Evolutionary conservation across 768 basidiomycete genomes (phyloP).

Genomic region (Cystobasidium ongulense): DNA sequence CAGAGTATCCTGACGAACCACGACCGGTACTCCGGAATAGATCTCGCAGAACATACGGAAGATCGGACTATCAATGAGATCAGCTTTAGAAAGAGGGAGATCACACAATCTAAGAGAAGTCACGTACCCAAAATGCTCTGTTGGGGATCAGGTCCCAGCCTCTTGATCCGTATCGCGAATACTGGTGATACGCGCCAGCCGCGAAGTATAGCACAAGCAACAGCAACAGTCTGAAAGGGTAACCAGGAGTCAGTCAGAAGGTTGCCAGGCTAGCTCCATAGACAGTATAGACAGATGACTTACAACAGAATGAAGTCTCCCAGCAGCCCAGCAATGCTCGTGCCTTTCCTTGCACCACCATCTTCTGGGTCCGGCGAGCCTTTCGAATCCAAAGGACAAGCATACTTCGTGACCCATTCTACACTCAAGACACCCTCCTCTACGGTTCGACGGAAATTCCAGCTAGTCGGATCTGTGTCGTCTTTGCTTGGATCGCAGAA

Average conservation of each 20-base stretch:
- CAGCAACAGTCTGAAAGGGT: slow-evolving; percentile 53
- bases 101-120: background rate
- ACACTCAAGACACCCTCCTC: slow-evolving; percentile 17
- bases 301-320: slow-evolving; percentile 83
- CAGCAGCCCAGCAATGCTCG: slow-evolving; percentile 52
- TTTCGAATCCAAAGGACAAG: background rate
- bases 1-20: slow-evolving; percentile 18
- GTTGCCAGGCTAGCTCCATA: too few species aligned
- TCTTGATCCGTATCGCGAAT: slow-evolving; percentile 73
- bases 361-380: background rate
- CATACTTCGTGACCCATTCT: slow-evolving; percentile 19
- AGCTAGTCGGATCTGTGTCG: slow-evolving; percentile 9
- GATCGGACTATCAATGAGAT: background rate
- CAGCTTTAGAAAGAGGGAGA: background rate
- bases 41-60: slow-evolving; percentile 21
- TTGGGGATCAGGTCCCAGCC: slow-evolving; percentile 57
- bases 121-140: slow-evolving; percentile 26
- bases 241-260: background rate
- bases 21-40: slow-evolving; percentile 16
- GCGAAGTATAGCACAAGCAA: slow-evolving; percentile 63
- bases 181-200: slow-evolving; percentile 78
- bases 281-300: slow-evolving; percentile 45
- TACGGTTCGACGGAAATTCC: slow-evolving; percentile 9
- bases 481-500: slow-evolving; percentile 49
- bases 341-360: slow-evolving; percentile 49